Base-by-base conservation (phyloP, 139 green algal genomes). In the Diplosphaera chodatii region DNA sequence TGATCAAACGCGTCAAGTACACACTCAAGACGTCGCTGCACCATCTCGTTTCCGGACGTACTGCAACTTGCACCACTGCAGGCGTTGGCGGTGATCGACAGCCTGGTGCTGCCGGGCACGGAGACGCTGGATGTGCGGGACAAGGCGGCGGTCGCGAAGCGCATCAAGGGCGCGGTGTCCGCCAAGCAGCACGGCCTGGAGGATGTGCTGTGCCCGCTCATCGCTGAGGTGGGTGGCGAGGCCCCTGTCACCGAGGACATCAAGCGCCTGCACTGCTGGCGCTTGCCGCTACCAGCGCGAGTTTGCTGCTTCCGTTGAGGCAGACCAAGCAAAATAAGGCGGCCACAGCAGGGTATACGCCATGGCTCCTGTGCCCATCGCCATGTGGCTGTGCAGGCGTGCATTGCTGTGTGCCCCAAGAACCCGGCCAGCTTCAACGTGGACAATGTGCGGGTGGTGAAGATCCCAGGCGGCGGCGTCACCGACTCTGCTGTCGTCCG, bases 371-470 rank as follows among this genome's bases (percentile, higher is more conserved):
- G n/a, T n/a, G n/a, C n/a, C n/a, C n/a, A n/a, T n/a, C n/a, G n/a
- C n/a, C n/a, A n/a, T n/a, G n/a, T n/a, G n/a, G 37, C 8, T 48
- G 13, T 59, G 48, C 48, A 59, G 75, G 95, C 95, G 0, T 99
- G 95, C 85, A 93, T 99, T 29, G 86, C 88, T 37, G 92, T 99
- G 40, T 90, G 88, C 74, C 95, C 95, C 40, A 88, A 88, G 69
- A 99, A 99, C 83, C 86, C 90, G 1, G 63, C 81, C 73, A 97
- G 97, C 83, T 99, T 99, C 87, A 98, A 97, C 75, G 94, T 99
- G 40, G 95, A 99, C 85, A 98, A 99, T 70, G 95, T 99, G 74
- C 89, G 95, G 15, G 88, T 97, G 64, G 82, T 89, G 66, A 99
- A 99, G 83, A 91, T 99, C 68, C 67, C 83, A n/a, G 94, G 94